A percentile compares a stretch with the other conserved stretches of the same genome.
Evolutionary conservation across 805 yeast species (phyloP).

Genomic region (Myxozyma neotropica): DNA sequence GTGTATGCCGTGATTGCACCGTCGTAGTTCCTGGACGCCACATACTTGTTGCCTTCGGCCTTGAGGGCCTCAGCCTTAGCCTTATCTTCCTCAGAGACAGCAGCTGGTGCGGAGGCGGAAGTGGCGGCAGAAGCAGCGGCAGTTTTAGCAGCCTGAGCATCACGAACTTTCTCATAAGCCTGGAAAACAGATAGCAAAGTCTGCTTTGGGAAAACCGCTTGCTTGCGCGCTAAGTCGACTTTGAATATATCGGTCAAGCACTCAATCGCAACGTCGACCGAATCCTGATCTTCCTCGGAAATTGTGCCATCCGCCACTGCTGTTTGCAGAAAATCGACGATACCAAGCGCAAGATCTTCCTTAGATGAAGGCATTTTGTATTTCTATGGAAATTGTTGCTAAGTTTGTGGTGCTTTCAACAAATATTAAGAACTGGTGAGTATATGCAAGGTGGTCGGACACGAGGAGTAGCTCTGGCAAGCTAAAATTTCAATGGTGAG

Average conservation of each 20-base stretch:
- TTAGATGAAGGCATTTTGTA: slow-evolving; percentile 20
- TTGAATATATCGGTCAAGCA: slow-evolving; percentile 87
- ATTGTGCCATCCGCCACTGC: slow-evolving; percentile 64
- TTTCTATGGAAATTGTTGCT: too few relatives aligned
- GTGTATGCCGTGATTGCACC: slow-evolving; percentile 78
- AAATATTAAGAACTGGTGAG: too few relatives aligned
- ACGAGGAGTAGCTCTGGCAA: neutral
- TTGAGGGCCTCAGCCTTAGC: slow-evolving; percentile 83
- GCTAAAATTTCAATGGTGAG: neutral
- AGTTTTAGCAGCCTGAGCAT: slow-evolving; percentile 25
- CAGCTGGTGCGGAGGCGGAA: slow-evolving; percentile 37
- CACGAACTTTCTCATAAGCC: slow-evolving; percentile 48
- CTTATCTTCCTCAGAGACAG: slow-evolving; percentile 50
- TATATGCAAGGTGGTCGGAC: neutral
- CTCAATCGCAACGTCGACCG: slow-evolving; percentile 79
- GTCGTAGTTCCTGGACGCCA: slow-evolving; percentile 73
- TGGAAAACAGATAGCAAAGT: slow-evolving; percentile 54
- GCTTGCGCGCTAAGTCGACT: slow-evolving; percentile 53
- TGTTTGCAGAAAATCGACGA: slow-evolving; percentile 68
- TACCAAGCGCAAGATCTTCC: slow-evolving; percentile 57
- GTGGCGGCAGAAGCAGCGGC: slow-evolving; percentile 34
- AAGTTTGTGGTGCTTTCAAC: too few relatives aligned
- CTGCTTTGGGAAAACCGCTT: slow-evolving; percentile 40
- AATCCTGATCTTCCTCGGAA: slow-evolving; percentile 78
- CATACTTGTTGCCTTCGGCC: slow-evolving; percentile 83